phyloP scores from a whole-genome alignment of 1,284 basidiomycete genomes.

The Boletus holoroseus region DNA sequence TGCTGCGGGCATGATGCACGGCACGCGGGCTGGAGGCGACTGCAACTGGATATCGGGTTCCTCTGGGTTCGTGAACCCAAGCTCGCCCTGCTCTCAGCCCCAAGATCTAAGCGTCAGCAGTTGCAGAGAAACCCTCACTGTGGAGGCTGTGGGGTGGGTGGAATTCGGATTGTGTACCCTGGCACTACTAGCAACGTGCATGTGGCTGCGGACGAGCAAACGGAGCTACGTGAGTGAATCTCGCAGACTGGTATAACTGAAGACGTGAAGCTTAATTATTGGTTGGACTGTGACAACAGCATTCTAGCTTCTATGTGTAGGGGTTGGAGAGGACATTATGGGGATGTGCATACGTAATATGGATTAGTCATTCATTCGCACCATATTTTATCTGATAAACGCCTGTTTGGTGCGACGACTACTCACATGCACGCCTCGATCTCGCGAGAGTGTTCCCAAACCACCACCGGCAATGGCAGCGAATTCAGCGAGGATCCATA shows the following conservation, averaged over 20 bases:
- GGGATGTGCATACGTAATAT: slow-evolving; percentile 8
- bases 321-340: not conserved
- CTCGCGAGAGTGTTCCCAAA: not conserved
- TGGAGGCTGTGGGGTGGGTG: slow-evolving; percentile 69
- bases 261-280: slow-evolving; percentile 19
- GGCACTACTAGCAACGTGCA: slow-evolving; percentile 51
- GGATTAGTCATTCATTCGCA: slow-evolving; percentile 21
- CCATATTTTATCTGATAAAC: slow-evolving; percentile 29
- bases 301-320: slow-evolving; percentile 34
- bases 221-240: slow-evolving; percentile 44
- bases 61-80: slow-evolving; percentile 39
- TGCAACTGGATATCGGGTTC: slow-evolving; percentile 51
- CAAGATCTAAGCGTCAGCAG: slow-evolving; percentile 35
- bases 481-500: not conserved
- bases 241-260: slow-evolving; percentile 34
- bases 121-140: slow-evolving; percentile 64
- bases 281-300: slow-evolving; percentile 23
- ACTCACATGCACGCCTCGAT: slow-evolving; percentile 1
- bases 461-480: not conserved
- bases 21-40: slow-evolving; percentile 50
- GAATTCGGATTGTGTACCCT: slow-evolving; percentile 64
- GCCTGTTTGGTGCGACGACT: not conserved
- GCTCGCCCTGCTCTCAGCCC: slow-evolving; percentile 19
- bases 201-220: slow-evolving; percentile 53
- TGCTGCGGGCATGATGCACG: slow-evolving; percentile 60